A percentile compares a stretch with the other conserved stretches of the same genome.
These are phyloP conservation scores for Hanseniaspora lachancei DNA, from an alignment of 805 yeast species.

Conservation along the genomic window DNA sequence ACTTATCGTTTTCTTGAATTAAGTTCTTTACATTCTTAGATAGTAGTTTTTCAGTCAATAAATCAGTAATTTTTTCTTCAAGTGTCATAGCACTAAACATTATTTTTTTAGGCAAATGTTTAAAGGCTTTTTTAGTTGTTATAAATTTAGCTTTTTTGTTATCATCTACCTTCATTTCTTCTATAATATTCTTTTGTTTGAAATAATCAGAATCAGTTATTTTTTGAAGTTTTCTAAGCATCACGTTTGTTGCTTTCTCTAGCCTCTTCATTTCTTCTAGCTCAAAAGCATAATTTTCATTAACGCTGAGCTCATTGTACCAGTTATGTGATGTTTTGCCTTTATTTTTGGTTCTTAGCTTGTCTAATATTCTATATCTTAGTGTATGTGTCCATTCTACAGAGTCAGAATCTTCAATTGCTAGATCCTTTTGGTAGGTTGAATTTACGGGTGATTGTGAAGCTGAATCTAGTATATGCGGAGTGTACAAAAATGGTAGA, in stretches of 20 bases:
- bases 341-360: constrained; percentile 12
- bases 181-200: not conserved
- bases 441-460: constrained; percentile 6
- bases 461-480: constrained; percentile 28
- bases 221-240: constrained; percentile 1
- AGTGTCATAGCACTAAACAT: not conserved
- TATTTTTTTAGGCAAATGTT: not conserved
- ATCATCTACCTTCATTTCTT: not conserved
- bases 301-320: constrained; percentile 36
- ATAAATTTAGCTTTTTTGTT: not conserved
- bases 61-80: not conserved
- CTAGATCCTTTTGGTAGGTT: not conserved
- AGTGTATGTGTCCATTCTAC: constrained; percentile 17
- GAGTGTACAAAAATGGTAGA: constrained; percentile 48
- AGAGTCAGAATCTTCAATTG: constrained; percentile 2
- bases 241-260: not conserved
- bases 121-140: not conserved
- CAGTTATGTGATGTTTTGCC: constrained; percentile 26
- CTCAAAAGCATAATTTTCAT: constrained; percentile 38
- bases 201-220: not conserved
- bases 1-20: not conserved
- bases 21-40: not conserved
- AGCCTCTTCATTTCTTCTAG: constrained; percentile 25
- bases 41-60: not conserved
- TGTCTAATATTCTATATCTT: constrained; percentile 14